Percentiles rank a stretch among this genome's conserved stretches.
Conservation (phyloP, 805 yeast genomes). For the Tetrapisispora nanseiensis region DNA sequence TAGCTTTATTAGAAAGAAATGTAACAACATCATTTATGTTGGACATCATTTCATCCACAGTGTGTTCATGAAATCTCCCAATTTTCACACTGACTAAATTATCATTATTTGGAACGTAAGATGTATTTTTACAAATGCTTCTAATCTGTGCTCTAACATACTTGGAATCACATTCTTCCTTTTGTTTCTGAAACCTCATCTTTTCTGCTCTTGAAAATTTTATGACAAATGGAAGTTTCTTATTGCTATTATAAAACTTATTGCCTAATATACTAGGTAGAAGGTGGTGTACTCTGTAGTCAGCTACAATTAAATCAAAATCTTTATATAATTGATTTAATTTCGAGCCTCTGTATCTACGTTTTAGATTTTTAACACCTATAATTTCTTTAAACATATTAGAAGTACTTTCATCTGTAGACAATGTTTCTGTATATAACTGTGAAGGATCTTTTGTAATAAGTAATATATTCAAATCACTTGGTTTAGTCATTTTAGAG, state of each 20-base stretch:
- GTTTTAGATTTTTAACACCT: slow-evolving; percentile 47
- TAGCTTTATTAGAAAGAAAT: slow-evolving; percentile 37
- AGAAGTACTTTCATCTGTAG: slow-evolving; percentile 45
- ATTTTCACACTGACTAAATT: slow-evolving; percentile 49
- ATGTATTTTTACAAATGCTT: slow-evolving; percentile 54
- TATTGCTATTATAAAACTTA: slow-evolving; percentile 52
- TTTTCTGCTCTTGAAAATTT: slow-evolving; percentile 38
- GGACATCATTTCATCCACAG: slow-evolving; percentile 17
- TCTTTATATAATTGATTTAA: slow-evolving; percentile 44
- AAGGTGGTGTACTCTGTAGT: slow-evolving; percentile 54
- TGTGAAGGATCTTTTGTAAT: slow-evolving; percentile 68
- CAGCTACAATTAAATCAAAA: slow-evolving; percentile 59
- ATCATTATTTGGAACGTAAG: slow-evolving; percentile 53
- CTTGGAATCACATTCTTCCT: slow-evolving; percentile 54
- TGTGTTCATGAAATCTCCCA: slow-evolving; percentile 34
- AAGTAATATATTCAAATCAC: slow-evolving; percentile 44
- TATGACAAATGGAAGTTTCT: slow-evolving; percentile 57
- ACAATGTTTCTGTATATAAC: slow-evolving; percentile 41
- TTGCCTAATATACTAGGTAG: slow-evolving; percentile 50
- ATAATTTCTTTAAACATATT: slow-evolving; percentile 53
- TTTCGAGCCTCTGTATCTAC: slow-evolving; percentile 36
- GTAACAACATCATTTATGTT: slow-evolving; percentile 31
- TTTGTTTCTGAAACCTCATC: slow-evolving; percentile 36
- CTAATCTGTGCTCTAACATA: slow-evolving; percentile 57
- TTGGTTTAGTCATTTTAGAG: slow-evolving; percentile 38